Conservation (phyloP, 495 filamentous ascomycete species). For the Pseudevernia furfuracea region DNA sequence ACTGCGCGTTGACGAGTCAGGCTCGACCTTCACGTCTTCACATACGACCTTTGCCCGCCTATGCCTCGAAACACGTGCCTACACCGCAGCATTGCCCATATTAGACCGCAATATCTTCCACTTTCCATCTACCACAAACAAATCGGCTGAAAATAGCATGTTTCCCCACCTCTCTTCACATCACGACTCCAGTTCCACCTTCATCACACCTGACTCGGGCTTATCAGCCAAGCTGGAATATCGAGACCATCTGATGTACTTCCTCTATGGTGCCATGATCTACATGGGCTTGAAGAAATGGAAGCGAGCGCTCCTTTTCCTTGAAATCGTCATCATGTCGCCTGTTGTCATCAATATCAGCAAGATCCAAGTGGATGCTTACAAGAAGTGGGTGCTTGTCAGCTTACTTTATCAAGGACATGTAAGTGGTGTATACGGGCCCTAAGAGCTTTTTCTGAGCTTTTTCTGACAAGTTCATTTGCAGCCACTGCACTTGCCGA, state of each 20-base stretch:
- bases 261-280: conserved; percentile 67
- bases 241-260: conserved; percentile 64
- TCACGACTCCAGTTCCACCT: conserved; percentile 35
- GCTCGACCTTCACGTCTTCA: conserved; percentile 58
- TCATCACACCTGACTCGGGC: conserved; percentile 50
- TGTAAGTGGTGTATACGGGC: conserved; percentile 33
- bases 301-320: conserved; percentile 60
- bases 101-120: conserved; percentile 61
- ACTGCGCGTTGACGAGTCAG: conserved; percentile 63
- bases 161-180: conserved; percentile 28
- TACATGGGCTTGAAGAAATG: conserved; percentile 68
- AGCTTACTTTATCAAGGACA: conserved; percentile 64
- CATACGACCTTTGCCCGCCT: conserved; percentile 56
- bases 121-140: conserved; percentile 41
- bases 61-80: conserved; percentile 50
- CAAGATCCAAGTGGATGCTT: conserved; percentile 78
- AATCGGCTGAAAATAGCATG: conserved; percentile 16
- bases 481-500: conserved; percentile 31
- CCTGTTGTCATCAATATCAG: conserved; percentile 54
- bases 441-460: conserved; percentile 1
- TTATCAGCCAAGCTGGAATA: conserved; percentile 51
- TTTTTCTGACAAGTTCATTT: conserved; percentile 20
- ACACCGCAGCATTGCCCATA: conserved; percentile 51
- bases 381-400: conserved; percentile 89
- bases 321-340: conserved; percentile 59